A percentile compares a stretch with the other conserved stretches of the same genome.
These are phyloP conservation scores for Hericium alpestre DNA, from an alignment of 768 basidiomycete species.

Conservation along the genomic window DNA sequence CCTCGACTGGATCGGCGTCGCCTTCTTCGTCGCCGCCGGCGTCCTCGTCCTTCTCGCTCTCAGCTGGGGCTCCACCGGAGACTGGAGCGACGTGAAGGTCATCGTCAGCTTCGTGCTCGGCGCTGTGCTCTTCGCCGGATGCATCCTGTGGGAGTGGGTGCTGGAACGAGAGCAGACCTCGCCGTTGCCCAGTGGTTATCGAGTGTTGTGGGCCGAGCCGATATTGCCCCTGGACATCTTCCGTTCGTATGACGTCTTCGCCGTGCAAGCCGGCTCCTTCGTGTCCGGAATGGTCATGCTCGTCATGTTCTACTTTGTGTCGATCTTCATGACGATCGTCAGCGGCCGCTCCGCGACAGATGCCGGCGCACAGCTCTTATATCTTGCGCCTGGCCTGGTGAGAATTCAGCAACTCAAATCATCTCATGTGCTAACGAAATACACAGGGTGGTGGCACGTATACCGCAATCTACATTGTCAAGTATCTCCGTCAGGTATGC, in stretches of 20 bases:
- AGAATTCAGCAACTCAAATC: constrained; percentile 4
- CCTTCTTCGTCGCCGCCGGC: constrained; percentile 32
- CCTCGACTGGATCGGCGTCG: constrained; percentile 39
- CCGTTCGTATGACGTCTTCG: constrained; percentile 30
- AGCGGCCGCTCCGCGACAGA: constrained; percentile 27
- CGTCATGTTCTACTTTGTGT: constrained; percentile 44
- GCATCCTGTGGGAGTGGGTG: constrained; percentile 33
- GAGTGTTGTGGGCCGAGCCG: constrained; percentile 23
- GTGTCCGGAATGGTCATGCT: constrained; percentile 38
- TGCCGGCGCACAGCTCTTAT: constrained; percentile 40
- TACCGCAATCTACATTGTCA: constrained; percentile 25
- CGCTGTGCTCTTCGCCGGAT: constrained; percentile 27
- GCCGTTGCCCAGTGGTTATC: not conserved
- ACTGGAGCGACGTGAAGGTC: constrained; percentile 33
- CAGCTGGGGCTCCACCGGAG: constrained; percentile 36
- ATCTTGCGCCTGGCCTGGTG: constrained; percentile 40
- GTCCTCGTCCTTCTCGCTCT: constrained; percentile 39
- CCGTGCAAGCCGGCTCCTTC: constrained; percentile 27
- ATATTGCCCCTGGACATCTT: constrained; percentile 40
- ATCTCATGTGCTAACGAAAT: not conserved
- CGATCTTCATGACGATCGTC: constrained; percentile 42
- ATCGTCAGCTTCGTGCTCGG: constrained; percentile 39
- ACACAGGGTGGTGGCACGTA: constrained; percentile 29
- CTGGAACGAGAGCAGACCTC: constrained; percentile 20
- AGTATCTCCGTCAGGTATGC: constrained; percentile 26